Base-by-base conservation (phyloP, 1,284 basidiomycete genomes). In the Volvariella volvacea region DNA sequence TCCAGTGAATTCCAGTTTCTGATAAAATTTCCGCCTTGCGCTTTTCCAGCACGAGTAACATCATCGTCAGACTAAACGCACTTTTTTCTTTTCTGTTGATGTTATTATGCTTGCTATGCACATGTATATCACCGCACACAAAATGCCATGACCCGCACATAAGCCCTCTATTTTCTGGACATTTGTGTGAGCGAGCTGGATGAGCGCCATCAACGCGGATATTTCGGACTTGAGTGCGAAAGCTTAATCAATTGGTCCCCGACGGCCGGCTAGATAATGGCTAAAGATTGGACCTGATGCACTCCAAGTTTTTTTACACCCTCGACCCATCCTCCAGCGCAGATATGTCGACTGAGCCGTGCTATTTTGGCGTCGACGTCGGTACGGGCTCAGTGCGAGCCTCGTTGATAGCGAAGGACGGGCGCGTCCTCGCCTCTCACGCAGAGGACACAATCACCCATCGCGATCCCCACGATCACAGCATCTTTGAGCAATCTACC, bases 371-470 rank as follows among this genome's bases (percentile, higher is more conserved):
- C 38, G 67, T 88, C 51, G 84, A 88, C 60, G 80, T 88, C 21
- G 95, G 95, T 30, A 97, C 95, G 1, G 94, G 95, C 46, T 97
- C 93, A 14, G 93, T 87, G 2, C 81, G 96, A 48, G 92, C 92
- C 0, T 86, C 82, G 22, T 78, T 99, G 34, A 81, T 96, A 50
- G 78, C 82, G 50, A 57, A 66, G n/a, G 71, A 77, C 34, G 95
- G 95, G 42, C 77, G 74, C 39, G 77, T 95, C 49, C 67, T 88
- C 44, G 88, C 91, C 2, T 88, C 89, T 43, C 79, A 78, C 49
- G 81, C 81, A 38, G 80, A 89, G 58, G 76, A 83, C 31, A 97
- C 88, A 2, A 74, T 71, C 47, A 98, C 94, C 12, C 93, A 80
- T 70, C 84, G 93, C 52, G 88, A 91, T 67, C 74, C 81, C 2